Base-by-base conservation (phyloP, 352 stramenopile genomes). In the Lagenidium giganteum region DNA sequence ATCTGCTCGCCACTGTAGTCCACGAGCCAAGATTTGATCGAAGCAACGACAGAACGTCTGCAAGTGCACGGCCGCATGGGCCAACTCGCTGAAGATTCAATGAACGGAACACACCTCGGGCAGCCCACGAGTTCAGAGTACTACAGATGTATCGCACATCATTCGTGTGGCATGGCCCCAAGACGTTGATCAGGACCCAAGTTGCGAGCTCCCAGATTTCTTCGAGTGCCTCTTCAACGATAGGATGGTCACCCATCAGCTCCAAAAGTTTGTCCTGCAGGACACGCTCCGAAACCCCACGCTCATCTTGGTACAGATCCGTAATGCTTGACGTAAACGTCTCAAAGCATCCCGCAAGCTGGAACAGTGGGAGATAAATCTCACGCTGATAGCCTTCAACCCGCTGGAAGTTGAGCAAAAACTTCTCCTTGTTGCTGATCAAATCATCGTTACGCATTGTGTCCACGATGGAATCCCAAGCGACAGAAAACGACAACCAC, bases 331-430 rank as follows among this genome's bases (percentile, higher is more conserved):
- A 80, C 14, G 72, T 91, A 32, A 95, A 95, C 23, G 80, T 81
- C 57, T 99, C 95, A 16, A 98, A 97, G 43, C 92, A 96, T 14
- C 96, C 96, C 9, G 96, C 96, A 12, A 97, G 90, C 55, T 98
- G 95, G 58, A 99, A 99, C 35, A 98, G 90, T 17, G 96, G 96
- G 29, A 99, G 59, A 55, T 98, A 99, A 52, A 99, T 97, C 31
- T 97, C 93, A 44, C 98, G 95, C 56, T 94, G 94, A 61, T 98
- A 98, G 1, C 93, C 91, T 44, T 97, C 83, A 20, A 97, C 85
- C 23, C 94, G 85, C 47, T 97, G 96, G 61, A 99, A 99, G 47
- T 96, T 95, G 23, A 99, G 72, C 38, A 98, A 37, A 28, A 44
- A 66, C 26, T 90, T 85, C 52, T 95, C 83, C 17, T 76, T 83